These are phyloP conservation scores for Colletotrichum liriopes DNA, from an alignment of 2,329 filamentous ascomycete species.

Conservation along the genomic window DNA sequence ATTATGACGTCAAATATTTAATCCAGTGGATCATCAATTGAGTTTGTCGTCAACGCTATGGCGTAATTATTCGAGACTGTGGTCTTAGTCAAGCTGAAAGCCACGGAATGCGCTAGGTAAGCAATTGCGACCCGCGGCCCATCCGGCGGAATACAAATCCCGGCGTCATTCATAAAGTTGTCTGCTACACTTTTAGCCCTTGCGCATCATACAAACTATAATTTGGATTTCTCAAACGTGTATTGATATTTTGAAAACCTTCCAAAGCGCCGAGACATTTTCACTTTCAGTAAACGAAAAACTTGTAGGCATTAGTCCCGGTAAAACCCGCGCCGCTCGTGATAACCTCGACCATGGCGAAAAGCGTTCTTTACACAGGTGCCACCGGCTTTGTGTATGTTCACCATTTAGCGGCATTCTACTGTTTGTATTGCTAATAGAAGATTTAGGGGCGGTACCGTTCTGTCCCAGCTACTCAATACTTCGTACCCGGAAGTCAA, in stretches of 20 bases:
- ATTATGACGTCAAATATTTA: neutral
- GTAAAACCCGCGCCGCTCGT: neutral
- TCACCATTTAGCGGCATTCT: neutral
- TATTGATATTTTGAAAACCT: too few species aligned
- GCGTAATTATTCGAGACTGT: neutral
- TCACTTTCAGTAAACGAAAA: neutral
- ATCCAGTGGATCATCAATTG: neutral
- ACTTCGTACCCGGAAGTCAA: constrained; percentile 45
- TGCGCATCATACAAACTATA: neutral
- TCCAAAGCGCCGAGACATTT: too few species aligned
- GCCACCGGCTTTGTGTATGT: constrained; percentile 49
- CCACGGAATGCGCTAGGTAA: neutral
- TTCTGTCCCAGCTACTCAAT: constrained; percentile 45
- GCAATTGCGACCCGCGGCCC: neutral
- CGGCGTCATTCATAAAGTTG: neutral
- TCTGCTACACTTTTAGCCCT: neutral
- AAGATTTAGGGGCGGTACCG: constrained; percentile 47
- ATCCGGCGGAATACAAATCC: constrained; percentile 28
- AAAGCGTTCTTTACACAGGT: constrained; percentile 46
- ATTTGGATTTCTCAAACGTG: neutral
- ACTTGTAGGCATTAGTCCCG: neutral
- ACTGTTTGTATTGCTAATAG: neutral
- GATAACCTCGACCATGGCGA: neutral
- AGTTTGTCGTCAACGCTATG: neutral
- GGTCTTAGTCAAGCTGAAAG: too few species aligned